Base-by-base conservation (phyloP, 2,329 filamentous ascomycete genomes). In the Pyrenophora teres region DNA sequence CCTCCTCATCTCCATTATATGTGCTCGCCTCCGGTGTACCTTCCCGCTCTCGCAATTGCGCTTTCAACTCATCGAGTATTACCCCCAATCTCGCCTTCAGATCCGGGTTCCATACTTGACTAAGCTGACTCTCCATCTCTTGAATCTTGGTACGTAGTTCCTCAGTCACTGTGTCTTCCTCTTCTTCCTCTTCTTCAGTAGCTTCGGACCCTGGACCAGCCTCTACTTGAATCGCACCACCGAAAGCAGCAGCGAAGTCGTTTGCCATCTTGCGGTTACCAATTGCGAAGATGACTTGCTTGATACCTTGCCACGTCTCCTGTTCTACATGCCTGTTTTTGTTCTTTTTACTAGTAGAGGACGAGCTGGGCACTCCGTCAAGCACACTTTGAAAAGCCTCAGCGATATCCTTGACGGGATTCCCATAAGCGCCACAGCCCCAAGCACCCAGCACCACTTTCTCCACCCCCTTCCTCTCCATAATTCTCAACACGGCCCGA, bases 391-490 rank as follows among this genome's bases (percentile, higher is more conserved):
- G 76, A 80, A 85, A 88, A 0, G 80, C 77, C 15, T 74, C 70
- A 12, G 84, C 84, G 25, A 87, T 72, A 66, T 87, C 83, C 1
- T 71, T 71, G 0, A 85, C 78, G 0, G 85, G 85, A 55, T 87
- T 87, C 0, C 83, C 83, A 50, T 86, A 84, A 0, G 83, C 83
- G 2, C 85, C 85, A 53, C 84, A 87, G 0, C 85, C 85, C 83
- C 84, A 87, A 0, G 85, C 84, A 0, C 85, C 85, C 0, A 87
- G 73, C 0, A 88, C 81, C 0, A 87, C 60, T 48, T 73, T 78
- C 32, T 71, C 74, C 3, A 75, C 75, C 0, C 80, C 79, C 50
- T 71, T 63, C 7, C 75, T 67, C 2, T 77, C 75, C 4, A 55
- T 59, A 4, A 87, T 79, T 1, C 83, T 75, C 67, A 87, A 63